A percentile compares a stretch with the other conserved stretches of the same genome.
phyloP scores from a whole-genome alignment of 352 stramenopile species.

The Pythium plurisporium region DNA sequence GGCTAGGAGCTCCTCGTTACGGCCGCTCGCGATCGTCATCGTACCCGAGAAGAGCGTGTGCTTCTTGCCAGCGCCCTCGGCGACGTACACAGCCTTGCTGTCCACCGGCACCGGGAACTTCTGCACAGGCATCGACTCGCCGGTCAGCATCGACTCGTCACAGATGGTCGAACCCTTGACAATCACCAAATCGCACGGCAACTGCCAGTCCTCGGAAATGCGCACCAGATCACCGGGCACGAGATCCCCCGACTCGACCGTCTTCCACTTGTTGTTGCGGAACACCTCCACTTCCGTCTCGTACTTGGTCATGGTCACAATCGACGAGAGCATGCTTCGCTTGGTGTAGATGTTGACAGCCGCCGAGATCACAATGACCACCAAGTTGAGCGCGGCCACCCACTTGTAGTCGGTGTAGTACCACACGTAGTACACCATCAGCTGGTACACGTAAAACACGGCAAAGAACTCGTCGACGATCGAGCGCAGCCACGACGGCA shows the following conservation, averaged over 20 bases:
- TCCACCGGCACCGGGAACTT: slow-evolving; percentile 28
- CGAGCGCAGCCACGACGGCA: slow-evolving; percentile 22
- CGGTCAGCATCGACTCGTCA: slow-evolving; percentile 47
- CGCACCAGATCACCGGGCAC: slow-evolving; percentile 49
- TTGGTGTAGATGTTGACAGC: slow-evolving; percentile 31
- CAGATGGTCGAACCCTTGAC: slow-evolving; percentile 34
- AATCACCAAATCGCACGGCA: slow-evolving; percentile 36
- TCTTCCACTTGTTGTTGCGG: slow-evolving; percentile 27
- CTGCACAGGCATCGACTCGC: slow-evolving; percentile 38
- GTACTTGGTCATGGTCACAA: slow-evolving; percentile 14
- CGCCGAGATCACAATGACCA: slow-evolving; percentile 24
- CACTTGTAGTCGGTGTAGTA: slow-evolving; percentile 30
- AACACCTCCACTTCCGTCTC: slow-evolving; percentile 41
- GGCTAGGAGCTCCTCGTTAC: slow-evolving; percentile 24
- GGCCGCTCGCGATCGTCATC: slow-evolving; percentile 22
- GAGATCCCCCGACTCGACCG: slow-evolving; percentile 27
- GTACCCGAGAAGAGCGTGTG: slow-evolving; percentile 37
- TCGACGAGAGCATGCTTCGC: slow-evolving; percentile 20
- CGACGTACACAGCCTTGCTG: slow-evolving; percentile 15
- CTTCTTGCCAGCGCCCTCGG: slow-evolving; percentile 22
- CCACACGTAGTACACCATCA: slow-evolving; percentile 30
- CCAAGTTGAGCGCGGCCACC: slow-evolving; percentile 22
- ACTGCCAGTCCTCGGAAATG: slow-evolving; percentile 24
- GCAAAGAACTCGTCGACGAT: slow-evolving; percentile 30
- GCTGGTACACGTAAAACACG: slow-evolving; percentile 33